Percentiles rank a stretch among this genome's conserved stretches.
phyloP scores from a whole-genome alignment of 352 stramenopile species.

The Globisporangium polare region DNA sequence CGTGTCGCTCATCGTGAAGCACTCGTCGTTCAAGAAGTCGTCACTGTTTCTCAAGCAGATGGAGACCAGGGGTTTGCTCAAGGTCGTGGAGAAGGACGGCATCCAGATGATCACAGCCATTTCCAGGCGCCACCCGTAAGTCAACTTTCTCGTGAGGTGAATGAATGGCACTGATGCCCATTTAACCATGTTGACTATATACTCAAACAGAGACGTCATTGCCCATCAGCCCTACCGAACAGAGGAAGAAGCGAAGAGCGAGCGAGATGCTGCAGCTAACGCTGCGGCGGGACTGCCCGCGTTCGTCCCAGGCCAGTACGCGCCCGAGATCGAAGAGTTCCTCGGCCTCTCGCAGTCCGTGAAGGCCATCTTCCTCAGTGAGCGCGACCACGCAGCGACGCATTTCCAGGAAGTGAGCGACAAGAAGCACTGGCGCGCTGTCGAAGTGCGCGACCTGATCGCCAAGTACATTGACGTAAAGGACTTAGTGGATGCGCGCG shows the following conservation, averaged over 20 bases:
- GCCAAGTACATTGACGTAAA: slow-evolving; percentile 56
- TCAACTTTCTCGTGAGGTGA: slow-evolving; percentile 12
- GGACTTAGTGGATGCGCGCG: slow-evolving; percentile 43
- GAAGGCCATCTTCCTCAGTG: slow-evolving; percentile 43
- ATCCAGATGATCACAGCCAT: slow-evolving; percentile 78
- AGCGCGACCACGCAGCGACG: slow-evolving; percentile 17
- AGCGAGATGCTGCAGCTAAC: slow-evolving; percentile 38
- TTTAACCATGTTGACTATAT: background rate
- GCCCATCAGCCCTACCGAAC: slow-evolving; percentile 53
- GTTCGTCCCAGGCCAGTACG: slow-evolving; percentile 57
- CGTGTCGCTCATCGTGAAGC: slow-evolving; percentile 66
- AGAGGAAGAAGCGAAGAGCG: slow-evolving; percentile 41
- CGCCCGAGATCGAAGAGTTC: slow-evolving; percentile 63
- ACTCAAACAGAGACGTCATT: slow-evolving; percentile 40
- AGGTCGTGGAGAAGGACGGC: slow-evolving; percentile 62
- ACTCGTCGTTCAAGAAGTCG: slow-evolving; percentile 79
- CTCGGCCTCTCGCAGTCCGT: slow-evolving; percentile 52
- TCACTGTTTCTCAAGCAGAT: slow-evolving; percentile 73
- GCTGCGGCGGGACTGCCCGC: slow-evolving; percentile 32
- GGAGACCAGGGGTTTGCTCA: slow-evolving; percentile 45
- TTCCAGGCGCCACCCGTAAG: slow-evolving; percentile 61
- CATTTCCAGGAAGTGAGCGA: slow-evolving; percentile 23
- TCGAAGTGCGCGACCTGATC: slow-evolving; percentile 58
- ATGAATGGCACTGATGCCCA: slow-evolving; percentile 5
- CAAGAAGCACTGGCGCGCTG: slow-evolving; percentile 49